Conservation (phyloP, 1,139 yeast genomes). For the Chernovozyma sophiae-reginae region DNA sequence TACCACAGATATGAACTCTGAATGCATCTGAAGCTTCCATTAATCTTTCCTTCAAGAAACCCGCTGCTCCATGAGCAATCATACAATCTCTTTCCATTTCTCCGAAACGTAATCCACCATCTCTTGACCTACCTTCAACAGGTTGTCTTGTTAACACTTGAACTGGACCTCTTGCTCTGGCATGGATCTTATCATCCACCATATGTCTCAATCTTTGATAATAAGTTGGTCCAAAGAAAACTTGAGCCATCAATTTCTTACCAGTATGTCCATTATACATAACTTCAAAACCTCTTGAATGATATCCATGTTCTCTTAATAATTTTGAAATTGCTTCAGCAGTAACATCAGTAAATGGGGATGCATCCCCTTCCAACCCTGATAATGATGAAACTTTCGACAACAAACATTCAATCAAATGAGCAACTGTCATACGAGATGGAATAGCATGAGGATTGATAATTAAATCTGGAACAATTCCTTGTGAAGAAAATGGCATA, state of each 20-base stretch:
- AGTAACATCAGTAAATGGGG: conserved; percentile 96
- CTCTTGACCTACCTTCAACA: conserved; percentile 98
- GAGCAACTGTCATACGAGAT: conserved; percentile 99
- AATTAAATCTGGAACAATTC: conserved; percentile 93
- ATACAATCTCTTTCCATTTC: conserved; percentile 99
- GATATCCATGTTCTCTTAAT: conserved; percentile 93
- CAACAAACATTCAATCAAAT: conserved; percentile 94
- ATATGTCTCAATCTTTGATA: conserved; percentile 98
- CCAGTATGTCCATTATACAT: conserved; percentile 99
- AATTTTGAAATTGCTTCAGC: conserved; percentile 93
- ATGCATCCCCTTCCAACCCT: conserved; percentile 98
- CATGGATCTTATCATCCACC: conserved; percentile 99
- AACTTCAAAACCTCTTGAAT: conserved; percentile 96
- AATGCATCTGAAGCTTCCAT: conserved; percentile 99
- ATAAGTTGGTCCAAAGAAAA: conserved; percentile 97
- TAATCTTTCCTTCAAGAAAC: conserved; percentile 91
- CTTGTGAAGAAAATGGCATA: conserved; percentile 97
- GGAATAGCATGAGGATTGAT: conserved; percentile 99
- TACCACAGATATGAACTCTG: conserved; percentile 96
- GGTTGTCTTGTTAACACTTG: conserved; percentile 98
- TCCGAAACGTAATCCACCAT: conserved; percentile 99
- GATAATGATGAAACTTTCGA: conserved; percentile 93
- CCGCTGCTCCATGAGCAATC: conserved; percentile 99
- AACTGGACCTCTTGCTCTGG: conserved; percentile 99
- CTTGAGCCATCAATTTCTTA: conserved; percentile 94